Evolutionary conservation across 352 stramenopile species (phyloP).

Genomic region (Globisporangium sylvaticum): DNA sequence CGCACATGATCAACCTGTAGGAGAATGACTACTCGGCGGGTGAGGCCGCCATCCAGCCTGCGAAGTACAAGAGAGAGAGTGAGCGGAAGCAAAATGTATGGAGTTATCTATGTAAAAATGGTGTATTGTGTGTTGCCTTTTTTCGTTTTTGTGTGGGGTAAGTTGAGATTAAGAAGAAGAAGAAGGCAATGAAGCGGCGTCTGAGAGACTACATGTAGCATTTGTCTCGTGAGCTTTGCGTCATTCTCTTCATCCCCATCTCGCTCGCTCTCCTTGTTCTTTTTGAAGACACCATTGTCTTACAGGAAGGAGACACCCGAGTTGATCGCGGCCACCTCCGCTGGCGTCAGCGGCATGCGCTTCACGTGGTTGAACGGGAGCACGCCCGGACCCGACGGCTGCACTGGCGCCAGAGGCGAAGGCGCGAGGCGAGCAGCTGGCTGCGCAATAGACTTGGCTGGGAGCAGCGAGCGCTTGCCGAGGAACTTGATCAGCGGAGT

Average conservation of each 20-base stretch:
- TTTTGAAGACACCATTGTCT: neutral
- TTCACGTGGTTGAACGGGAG: slow-evolving; percentile 63
- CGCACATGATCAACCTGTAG: neutral
- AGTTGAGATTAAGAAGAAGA: neutral
- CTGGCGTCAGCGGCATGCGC: slow-evolving; percentile 56
- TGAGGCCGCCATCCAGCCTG: neutral
- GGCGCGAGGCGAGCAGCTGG: slow-evolving; percentile 17
- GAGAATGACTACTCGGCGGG: neutral
- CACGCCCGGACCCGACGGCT: slow-evolving; percentile 58
- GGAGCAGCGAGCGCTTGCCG: slow-evolving; percentile 67
- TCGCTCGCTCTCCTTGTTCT: neutral
- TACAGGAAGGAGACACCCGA: slow-evolving; percentile 74
- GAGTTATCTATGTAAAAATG: slow-evolving; percentile 20
- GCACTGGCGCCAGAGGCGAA: slow-evolving; percentile 24
- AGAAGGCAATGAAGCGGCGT: neutral
- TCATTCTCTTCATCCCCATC: neutral
- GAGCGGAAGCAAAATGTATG: slow-evolving; percentile 6
- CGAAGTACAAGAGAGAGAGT: neutral
- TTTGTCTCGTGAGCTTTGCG: neutral
- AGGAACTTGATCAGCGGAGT: slow-evolving; percentile 68
- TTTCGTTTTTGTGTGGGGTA: neutral
- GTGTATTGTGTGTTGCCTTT: slow-evolving; percentile 12
- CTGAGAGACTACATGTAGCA: neutral
- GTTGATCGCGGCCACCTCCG: slow-evolving; percentile 80
- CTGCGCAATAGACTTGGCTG: slow-evolving; percentile 28